phyloP scores from a whole-genome alignment of 179 eudicot genomes.

The Beta corolliflora region DNA sequence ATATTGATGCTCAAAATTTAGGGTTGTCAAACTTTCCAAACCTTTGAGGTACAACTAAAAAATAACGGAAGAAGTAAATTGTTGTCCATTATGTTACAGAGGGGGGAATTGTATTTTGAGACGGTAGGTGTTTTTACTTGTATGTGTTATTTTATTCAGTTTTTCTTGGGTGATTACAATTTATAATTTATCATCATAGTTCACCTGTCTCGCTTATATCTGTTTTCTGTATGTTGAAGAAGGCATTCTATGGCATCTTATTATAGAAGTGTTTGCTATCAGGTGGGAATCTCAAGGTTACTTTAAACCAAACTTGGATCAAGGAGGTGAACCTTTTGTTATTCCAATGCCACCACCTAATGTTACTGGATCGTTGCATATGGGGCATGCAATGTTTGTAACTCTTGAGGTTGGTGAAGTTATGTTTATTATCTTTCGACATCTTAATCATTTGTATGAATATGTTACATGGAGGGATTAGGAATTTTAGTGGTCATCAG shows the following conservation, averaged over 20 bases:
- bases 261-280: conserved; percentile 34
- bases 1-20: too few species aligned
- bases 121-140: too few species aligned
- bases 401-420: conserved; percentile 87
- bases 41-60: too few species aligned
- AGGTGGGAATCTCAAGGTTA: conserved; percentile 99
- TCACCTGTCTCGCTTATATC: background rate
- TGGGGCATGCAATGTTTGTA: conserved; percentile 99
- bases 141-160: too few species aligned
- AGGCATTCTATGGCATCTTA: conserved; percentile 2
- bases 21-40: too few species aligned
- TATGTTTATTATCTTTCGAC: background rate
- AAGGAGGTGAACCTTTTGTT: conserved; percentile 83
- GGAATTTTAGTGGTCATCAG: background rate
- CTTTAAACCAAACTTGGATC: conserved; percentile 81
- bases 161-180: background rate
- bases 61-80: too few species aligned
- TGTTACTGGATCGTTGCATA: conserved; percentile 97
- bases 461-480: background rate
- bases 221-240: background rate
- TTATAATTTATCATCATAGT: background rate
- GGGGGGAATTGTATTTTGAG: too few species aligned
- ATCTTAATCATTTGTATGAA: background rate
- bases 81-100: too few species aligned
- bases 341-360: conserved; percentile 98